Evolutionary conservation across 2,329 filamentous ascomycete species (phyloP).

Genomic region (Lasiodiplodia sp.): DNA sequence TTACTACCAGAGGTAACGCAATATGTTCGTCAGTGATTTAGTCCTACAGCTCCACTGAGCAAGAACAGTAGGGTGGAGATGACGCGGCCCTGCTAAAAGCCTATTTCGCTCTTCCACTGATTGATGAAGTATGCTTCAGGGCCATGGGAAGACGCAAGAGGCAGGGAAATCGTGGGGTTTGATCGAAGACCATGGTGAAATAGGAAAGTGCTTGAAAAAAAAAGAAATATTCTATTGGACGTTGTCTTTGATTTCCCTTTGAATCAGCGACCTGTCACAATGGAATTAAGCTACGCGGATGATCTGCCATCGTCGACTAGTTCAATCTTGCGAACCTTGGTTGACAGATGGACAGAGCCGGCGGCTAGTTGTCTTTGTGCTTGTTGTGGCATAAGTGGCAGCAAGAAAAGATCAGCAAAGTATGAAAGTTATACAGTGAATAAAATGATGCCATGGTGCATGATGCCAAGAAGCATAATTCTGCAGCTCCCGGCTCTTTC

Average conservation of each 20-base stretch:
- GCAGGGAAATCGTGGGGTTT: conserved; percentile 59
- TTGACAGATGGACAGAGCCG: not conserved
- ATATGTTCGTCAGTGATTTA: conserved; percentile 57
- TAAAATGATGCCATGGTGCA: not conserved
- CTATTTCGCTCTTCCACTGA: conserved; percentile 59
- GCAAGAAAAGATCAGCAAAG: not conserved
- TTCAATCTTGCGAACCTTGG: not conserved
- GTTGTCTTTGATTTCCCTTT: too few species aligned
- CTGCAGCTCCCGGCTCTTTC: not conserved
- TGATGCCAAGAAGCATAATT: not conserved
- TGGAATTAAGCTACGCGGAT: too few species aligned
- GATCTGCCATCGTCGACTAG: too few species aligned
- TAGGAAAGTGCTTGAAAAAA: not conserved
- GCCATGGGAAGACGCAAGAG: conserved; percentile 54
- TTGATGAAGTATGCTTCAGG: conserved; percentile 58
- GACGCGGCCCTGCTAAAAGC: conserved; percentile 62
- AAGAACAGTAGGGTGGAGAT: conserved; percentile 59
- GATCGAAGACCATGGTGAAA: not conserved
- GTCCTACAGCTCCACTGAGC: conserved; percentile 52
- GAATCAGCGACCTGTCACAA: too few species aligned
- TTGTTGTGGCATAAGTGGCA: not conserved
- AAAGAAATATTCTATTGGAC: not conserved
- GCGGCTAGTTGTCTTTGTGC: not conserved
- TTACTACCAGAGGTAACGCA: not conserved
- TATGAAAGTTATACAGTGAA: not conserved